A percentile compares a stretch with the other conserved stretches of the same genome.
These are phyloP conservation scores for Fusarium burgessii DNA, from an alignment of 2,329 filamentous ascomycete species.

Conservation along the genomic window DNA sequence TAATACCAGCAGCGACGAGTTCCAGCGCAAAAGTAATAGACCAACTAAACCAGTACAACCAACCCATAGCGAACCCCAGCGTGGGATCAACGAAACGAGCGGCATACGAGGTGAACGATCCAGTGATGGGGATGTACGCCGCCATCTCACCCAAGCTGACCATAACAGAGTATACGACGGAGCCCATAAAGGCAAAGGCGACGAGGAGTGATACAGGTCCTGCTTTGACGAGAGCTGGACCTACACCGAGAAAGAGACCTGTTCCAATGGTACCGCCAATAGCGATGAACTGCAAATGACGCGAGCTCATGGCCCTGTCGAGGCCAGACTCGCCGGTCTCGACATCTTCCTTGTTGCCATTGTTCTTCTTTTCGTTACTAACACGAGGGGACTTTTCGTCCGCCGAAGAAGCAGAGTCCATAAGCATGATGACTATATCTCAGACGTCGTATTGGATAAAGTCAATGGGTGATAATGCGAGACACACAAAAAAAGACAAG, in stretches of 20 bases:
- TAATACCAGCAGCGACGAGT: constrained; percentile 77
- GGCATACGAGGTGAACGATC: constrained; percentile 82
- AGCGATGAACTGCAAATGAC: constrained; percentile 64
- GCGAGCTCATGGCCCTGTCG: constrained; percentile 53
- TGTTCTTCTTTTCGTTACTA: constrained; percentile 46
- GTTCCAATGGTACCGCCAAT: constrained; percentile 76
- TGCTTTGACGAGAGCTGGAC: constrained; percentile 69
- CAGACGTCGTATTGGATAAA: background rate
- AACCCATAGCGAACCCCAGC: constrained; percentile 82
- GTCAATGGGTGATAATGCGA: constrained; percentile 8
- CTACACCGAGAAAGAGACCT: constrained; percentile 77
- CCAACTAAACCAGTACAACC: constrained; percentile 88
- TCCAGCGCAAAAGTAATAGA: constrained; percentile 79
- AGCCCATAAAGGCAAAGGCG: constrained; percentile 76
- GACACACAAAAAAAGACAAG: background rate
- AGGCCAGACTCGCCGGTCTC: constrained; percentile 54
- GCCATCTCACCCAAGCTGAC: constrained; percentile 77
- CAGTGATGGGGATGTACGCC: constrained; percentile 80
- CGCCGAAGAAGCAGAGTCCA: constrained; percentile 37
- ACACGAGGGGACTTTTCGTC: constrained; percentile 48
- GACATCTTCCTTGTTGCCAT: constrained; percentile 48
- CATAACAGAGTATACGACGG: constrained; percentile 82
- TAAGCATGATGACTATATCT: constrained; percentile 29
- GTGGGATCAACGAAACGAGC: constrained; percentile 79
- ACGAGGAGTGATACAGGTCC: constrained; percentile 76